Evolutionary conservation across 768 basidiomycete genomes (phyloP).

Genomic region (Collybia sordida): DNA sequence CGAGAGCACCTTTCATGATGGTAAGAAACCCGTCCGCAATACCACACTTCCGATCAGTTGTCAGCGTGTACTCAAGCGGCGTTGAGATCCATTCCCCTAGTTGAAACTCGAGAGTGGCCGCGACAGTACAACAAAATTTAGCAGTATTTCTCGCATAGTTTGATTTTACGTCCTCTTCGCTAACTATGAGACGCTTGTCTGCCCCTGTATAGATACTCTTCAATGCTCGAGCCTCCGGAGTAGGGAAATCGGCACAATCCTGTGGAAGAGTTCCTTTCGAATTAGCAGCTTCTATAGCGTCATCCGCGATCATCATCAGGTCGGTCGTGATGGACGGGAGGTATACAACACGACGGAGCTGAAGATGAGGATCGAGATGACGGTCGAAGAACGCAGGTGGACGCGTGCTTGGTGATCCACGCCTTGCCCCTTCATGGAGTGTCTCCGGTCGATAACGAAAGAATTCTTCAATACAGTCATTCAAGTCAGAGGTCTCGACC

Average conservation of each 20-base stretch:
- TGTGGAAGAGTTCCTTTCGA: not conserved
- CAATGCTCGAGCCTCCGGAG: not conserved
- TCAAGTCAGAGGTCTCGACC: not conserved
- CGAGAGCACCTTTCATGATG: not conserved
- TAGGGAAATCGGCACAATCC: not conserved
- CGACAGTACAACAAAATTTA: slow-evolving; percentile 1
- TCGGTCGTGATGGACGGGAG: slow-evolving; percentile 1
- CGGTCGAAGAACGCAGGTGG: slow-evolving; percentile 4
- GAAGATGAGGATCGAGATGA: slow-evolving; percentile 7
- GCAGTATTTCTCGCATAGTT: not conserved
- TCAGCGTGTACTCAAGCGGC: not conserved
- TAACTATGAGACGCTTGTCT: not conserved
- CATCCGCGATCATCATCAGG: not conserved
- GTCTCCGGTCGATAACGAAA: not conserved
- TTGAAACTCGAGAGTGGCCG: slow-evolving; percentile 7
- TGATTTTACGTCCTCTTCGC: not conserved
- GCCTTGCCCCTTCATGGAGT: not conserved
- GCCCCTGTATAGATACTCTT: not conserved
- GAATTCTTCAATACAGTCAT: not conserved
- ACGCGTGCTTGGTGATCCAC: not conserved
- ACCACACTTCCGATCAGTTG: not conserved
- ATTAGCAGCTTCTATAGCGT: not conserved
- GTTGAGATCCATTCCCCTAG: not conserved
- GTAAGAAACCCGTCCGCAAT: slow-evolving; percentile 12
- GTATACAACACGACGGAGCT: slow-evolving; percentile 3